Evolutionary conservation across 441 rosid species (phyloP).

Genomic region (Populus hybrid): DNA sequence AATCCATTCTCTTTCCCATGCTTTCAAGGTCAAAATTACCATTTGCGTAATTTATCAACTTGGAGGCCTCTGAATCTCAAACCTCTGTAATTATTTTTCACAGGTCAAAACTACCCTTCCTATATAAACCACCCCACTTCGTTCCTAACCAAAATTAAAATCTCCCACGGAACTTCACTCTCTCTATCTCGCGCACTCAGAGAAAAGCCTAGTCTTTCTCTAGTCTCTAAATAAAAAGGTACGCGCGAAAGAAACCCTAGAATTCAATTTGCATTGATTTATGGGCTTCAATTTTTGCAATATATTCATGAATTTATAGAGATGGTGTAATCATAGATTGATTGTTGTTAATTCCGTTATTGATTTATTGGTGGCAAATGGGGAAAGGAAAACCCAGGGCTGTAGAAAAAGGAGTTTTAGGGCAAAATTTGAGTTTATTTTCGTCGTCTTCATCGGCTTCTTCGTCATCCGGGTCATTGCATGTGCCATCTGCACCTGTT

Average conservation of each 20-base stretch:
- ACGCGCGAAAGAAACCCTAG: conserved; percentile 62
- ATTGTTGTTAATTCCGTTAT: conserved; percentile 13
- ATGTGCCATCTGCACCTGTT: conserved; percentile 65
- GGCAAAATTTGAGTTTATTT: conserved; percentile 45
- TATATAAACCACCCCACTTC: neutral
- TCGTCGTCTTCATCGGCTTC: conserved; percentile 5
- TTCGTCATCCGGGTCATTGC: conserved; percentile 31
- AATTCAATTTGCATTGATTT: neutral
- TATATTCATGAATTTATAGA: neutral
- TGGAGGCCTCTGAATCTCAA: too few relatives aligned
- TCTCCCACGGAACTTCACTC: conserved; percentile 29
- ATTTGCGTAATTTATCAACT: neutral
- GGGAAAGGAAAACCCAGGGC: conserved; percentile 93
- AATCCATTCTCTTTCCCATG: neutral
- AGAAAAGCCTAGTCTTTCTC: neutral
- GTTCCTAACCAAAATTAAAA: conserved; percentile 12
- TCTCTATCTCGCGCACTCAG: conserved; percentile 5
- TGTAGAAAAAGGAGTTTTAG: conserved; percentile 65
- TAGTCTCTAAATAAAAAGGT: conserved; percentile 29
- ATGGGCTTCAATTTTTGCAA: neutral
- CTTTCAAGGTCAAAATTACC: neutral
- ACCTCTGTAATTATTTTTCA: neutral
- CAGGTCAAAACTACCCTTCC: neutral
- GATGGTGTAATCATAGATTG: conserved; percentile 20
- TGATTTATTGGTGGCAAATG: conserved; percentile 44